Base-by-base conservation (phyloP, 495 filamentous ascomycete genomes). In the Letharia lupina region DNA sequence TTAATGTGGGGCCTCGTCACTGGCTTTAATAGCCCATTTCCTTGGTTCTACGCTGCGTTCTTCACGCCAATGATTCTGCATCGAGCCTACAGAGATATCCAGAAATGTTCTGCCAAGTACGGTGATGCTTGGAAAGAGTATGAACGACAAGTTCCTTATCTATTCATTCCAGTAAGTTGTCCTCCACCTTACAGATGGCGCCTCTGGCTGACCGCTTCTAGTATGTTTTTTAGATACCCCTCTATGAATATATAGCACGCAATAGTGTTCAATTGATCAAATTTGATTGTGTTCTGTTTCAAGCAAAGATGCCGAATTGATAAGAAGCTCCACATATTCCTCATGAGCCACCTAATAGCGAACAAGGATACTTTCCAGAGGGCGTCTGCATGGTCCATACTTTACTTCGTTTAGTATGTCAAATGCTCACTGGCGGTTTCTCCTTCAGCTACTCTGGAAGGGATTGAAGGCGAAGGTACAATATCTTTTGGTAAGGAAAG, bases 11-110 rank as follows among this genome's bases (percentile, higher is more conserved):
- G 82, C 41, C 69, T 87, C 54, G 82, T 89, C 71, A 87, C 84
- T 35, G 86, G 86, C 16, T 87, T 88, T 77, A 80, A 78, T 31
- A 90, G 86, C 75, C 93, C 94, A 4, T 92, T 98, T 78, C 94
- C 94, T 3, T 98, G 93, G 93, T 98, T 98, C 76, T 96, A 98
- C 72, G 90, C 92, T 16, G 75, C 90, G 52, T 98, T 98, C 81
- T 98, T 98, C 75, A 78, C 81, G 35, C 79, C 76, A 71, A 98
- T 98, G 94, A 98, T 98, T 74, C 78, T 85, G 20, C 94, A 98
- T 77, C 89, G 94, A 64, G 89, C 91, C 31, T 80, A 80, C 73
- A 84, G 94, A 64, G 94, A 98, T 77, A 92, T 95, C 66, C 81
- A 89, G 70, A 81, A 87, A 64, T 98, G 94, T 78, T 82, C 86